Evolutionary conservation across 1,139 yeast genomes (phyloP).

Genomic region (Hyphopichia khmerensis): DNA sequence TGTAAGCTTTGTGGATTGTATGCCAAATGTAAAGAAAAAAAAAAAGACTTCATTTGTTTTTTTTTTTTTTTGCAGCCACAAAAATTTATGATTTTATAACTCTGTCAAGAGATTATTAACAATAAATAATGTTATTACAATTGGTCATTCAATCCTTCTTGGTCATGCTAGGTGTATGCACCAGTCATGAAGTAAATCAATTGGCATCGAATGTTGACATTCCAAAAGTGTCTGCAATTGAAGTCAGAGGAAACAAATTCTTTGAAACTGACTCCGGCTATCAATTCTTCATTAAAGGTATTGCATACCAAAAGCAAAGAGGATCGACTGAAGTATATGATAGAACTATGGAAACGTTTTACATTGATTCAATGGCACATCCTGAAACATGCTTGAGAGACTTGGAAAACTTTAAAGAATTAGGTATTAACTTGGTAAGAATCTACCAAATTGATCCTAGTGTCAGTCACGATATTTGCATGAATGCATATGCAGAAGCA

Average conservation of each 20-base stretch:
- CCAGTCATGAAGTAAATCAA: too few relatives aligned
- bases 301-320: conserved; percentile 55
- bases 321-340: conserved; percentile 27
- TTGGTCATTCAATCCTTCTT: too few relatives aligned
- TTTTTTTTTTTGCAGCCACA: too few relatives aligned
- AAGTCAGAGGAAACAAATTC: conserved; percentile 47
- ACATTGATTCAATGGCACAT: conserved; percentile 55
- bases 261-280: conserved; percentile 38
- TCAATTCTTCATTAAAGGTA: conserved; percentile 58
- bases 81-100: too few relatives aligned
- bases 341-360: conserved; percentile 26
- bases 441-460: conserved; percentile 55
- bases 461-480: conserved; percentile 53
- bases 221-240: conserved; percentile 22
- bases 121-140: too few relatives aligned
- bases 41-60: too few relatives aligned
- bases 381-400: conserved; percentile 50
- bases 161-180: too few relatives aligned
- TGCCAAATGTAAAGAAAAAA: too few relatives aligned
- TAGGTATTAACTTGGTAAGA: conserved; percentile 54
- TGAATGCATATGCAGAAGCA: conserved; percentile 50
- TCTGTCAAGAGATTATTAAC: too few relatives aligned
- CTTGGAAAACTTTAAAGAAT: conserved; percentile 41
- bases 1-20: too few relatives aligned
- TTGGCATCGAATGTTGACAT: too few relatives aligned